Evolutionary conservation across 495 filamentous ascomycete species (phyloP), one percentile per base, ranked within the genome.

Genomic region (Trichoderma asperelloides): DNA sequence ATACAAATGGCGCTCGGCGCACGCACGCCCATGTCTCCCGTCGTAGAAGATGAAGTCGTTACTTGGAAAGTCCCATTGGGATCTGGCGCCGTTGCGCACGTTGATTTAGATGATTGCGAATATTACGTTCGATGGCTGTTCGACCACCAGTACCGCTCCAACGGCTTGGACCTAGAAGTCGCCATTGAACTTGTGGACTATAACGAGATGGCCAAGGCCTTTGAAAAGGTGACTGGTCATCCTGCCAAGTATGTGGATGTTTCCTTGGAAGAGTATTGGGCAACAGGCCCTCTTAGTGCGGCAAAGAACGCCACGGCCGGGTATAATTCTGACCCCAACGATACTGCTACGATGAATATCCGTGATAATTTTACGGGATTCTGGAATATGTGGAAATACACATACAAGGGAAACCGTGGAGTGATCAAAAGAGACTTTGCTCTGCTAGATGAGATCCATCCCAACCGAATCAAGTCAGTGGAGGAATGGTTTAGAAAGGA

Each of bases 51-150:
- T 57, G 79, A 77, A 12, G 71, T 78, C 15, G 73, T 79, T 2
- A 79, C 75, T 0, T 85, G 82, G 82, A 68, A 74, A 0, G 70
- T 80, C 0, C 83, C 83, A 0, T 70, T 85, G 4, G 55, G 55
- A 2, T 11, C 27, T 15, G 81, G 83, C 5, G 77, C 77, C 0
- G 72, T 86, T 0, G 71, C 78, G 37, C 78, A 79, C 63, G 77
- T 85, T 1, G 67, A 78, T 3, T 79, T 87, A 1, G 81, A 84
- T 27, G 85, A 88, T 71, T 79, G 78, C 70, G 85, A 77, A 1
- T 47, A 73, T 49, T 88, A 86, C 71, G 80, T 81, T 4, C 75
- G 78, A 21, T 88, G 84, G 84, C 75, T 86, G 6, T 85, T 87
- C 66, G 84, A 86, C 69, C 70, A 86, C 71, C 76, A 75, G 0